Conservation (phyloP, 176 grass and related monocot species). For the Cenchrus purpureus region DNA sequence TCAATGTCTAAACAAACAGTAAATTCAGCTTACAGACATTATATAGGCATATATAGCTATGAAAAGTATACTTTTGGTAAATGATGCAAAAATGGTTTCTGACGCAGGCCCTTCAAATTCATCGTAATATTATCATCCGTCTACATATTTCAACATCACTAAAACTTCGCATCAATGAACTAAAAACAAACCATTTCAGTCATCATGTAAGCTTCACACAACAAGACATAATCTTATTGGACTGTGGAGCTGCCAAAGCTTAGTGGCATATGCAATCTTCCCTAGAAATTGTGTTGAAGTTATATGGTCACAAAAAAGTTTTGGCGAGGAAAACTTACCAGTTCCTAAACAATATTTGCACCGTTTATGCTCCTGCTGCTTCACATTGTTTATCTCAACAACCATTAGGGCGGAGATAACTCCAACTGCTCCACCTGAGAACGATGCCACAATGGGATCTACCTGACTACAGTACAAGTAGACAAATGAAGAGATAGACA, state of each 20-base stretch:
- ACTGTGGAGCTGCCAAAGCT: background rate
- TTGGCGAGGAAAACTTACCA: constrained; percentile 47
- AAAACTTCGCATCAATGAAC: constrained; percentile 11
- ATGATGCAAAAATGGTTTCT: background rate
- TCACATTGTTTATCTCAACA: constrained; percentile 99
- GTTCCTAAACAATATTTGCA: constrained; percentile 99
- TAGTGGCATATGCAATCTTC: constrained; percentile 8
- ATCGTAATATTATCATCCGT: background rate
- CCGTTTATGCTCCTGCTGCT: constrained; percentile 94
- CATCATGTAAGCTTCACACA: constrained; percentile 1
- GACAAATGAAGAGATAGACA: constrained; percentile 36
- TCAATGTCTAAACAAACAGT: constrained; percentile 19
- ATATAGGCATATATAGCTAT: background rate
- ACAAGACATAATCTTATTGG: background rate
- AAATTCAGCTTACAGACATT: constrained; percentile 11
- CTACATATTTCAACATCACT: background rate
- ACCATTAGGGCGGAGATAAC: constrained; percentile 98
- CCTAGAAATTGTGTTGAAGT: background rate
- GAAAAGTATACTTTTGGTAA: background rate
- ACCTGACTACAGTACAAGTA: constrained; percentile 67
- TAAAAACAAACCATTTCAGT: background rate
- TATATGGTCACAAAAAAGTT: background rate
- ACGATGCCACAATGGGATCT: constrained; percentile 98
- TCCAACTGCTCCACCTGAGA: constrained; percentile 96
- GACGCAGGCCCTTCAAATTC: background rate